Percentiles rank a stretch among this genome's conserved stretches.
These are phyloP conservation scores for Linnemannia zychae DNA, from an alignment of 192 early-diverging fungal species.

Conservation along the genomic window DNA sequence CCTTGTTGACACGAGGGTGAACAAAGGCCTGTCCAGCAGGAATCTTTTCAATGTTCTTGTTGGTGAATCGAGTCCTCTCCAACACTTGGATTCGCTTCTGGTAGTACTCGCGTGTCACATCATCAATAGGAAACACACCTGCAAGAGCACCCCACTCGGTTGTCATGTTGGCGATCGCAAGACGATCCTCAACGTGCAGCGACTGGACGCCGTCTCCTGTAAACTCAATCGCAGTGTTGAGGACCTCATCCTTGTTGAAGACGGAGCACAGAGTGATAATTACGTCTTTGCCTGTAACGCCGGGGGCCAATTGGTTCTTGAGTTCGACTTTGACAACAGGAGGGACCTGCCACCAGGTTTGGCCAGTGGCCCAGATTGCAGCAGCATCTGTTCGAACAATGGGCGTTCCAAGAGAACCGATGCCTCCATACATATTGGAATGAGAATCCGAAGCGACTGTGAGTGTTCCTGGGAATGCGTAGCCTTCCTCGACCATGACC, in stretches of 20 bases:
- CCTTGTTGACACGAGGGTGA: constrained; percentile 71
- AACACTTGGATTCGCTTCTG: constrained; percentile 70
- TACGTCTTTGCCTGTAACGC: constrained; percentile 97
- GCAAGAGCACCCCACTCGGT: constrained; percentile 99
- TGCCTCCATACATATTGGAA: constrained; percentile 99
- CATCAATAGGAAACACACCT: constrained; percentile 96
- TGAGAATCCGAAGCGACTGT: constrained; percentile 98
- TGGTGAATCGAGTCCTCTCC: constrained; percentile 64
- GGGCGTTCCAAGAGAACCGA: constrained; percentile 95
- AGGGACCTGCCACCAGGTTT: constrained; percentile 99
- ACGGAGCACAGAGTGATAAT: constrained; percentile 94
- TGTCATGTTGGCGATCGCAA: constrained; percentile 99
- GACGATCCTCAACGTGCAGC: constrained; percentile 88
- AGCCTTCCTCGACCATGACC: constrained; percentile 97
- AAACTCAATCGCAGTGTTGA: constrained; percentile 98
- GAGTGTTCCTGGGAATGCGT: constrained; percentile 93
- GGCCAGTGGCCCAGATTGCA: constrained; percentile 97
- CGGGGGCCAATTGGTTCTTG: constrained; percentile 78
- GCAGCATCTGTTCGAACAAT: constrained; percentile 99
- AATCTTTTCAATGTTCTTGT: constrained; percentile 61
- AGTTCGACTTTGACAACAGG: constrained; percentile 94
- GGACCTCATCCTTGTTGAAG: constrained; percentile 94
- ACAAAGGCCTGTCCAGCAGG: constrained; percentile 61
- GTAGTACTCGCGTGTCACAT: constrained; percentile 80
- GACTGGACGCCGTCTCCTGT: constrained; percentile 75